phyloP scores from a whole-genome alignment of 441 rosid genomes.

The Bruguiera hainesii region DNA sequence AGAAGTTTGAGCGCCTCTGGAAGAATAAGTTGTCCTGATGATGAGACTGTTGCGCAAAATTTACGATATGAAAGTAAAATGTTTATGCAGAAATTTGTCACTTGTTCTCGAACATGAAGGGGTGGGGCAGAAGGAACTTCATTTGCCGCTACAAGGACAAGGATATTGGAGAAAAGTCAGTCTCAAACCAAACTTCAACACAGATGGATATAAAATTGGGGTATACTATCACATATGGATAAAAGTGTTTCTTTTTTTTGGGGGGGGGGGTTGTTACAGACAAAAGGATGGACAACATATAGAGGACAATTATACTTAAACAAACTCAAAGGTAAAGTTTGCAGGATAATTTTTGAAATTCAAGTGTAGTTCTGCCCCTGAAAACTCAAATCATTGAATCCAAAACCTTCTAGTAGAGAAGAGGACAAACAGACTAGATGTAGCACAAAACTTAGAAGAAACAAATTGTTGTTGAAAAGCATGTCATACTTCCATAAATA shows the following conservation, averaged over 20 bases:
- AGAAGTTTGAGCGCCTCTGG: slow-evolving; percentile 99
- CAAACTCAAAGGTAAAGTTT: too few species aligned
- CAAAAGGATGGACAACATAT: too few species aligned
- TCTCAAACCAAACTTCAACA: too few species aligned
- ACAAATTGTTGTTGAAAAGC: not conserved
- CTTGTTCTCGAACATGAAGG: slow-evolving; percentile 66
- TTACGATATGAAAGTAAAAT: slow-evolving; percentile 86
- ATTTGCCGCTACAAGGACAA: slow-evolving; percentile 57
- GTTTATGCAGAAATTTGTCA: slow-evolving; percentile 70
- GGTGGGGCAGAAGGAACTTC: slow-evolving; percentile 77
- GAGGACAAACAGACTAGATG: not conserved
- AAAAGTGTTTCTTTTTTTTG: too few species aligned
- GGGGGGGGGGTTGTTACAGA: too few species aligned
- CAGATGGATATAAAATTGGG: too few species aligned
- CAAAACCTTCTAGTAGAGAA: slow-evolving; percentile 4
- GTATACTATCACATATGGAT: too few species aligned
- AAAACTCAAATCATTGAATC: not conserved
- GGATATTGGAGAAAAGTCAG: not conserved
- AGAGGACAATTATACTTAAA: too few species aligned
- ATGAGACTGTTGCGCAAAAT: slow-evolving; percentile 95
- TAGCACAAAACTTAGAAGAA: not conserved
- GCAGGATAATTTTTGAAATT: too few species aligned
- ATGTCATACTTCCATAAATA: slow-evolving; percentile 10
- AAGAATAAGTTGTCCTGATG: slow-evolving; percentile 96
- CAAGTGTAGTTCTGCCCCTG: not conserved